Evolutionary conservation across 331 rosid species (phyloP).

Genomic region (Quercus lobata): DNA sequence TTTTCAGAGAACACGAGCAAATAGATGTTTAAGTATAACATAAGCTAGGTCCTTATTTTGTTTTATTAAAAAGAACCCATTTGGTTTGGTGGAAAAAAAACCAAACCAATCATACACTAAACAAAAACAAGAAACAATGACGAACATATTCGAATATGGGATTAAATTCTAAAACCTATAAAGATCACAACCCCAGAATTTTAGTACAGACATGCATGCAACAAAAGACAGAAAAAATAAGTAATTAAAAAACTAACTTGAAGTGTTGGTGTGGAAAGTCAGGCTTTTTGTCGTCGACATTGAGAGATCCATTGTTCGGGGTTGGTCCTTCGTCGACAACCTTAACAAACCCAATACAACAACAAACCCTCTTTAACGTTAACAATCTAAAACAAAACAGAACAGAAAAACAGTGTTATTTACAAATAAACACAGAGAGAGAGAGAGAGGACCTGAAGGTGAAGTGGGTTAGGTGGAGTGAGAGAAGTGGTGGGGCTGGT

Average conservation of each 20-base stretch:
- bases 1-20: not conserved
- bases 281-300: slow-evolving; percentile 32
- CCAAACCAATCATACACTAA: not conserved
- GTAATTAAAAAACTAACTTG: slow-evolving; percentile 11
- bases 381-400: not conserved
- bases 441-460: slow-evolving; percentile 26
- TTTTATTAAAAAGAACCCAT: not conserved
- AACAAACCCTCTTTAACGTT: not conserved
- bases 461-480: slow-evolving; percentile 2
- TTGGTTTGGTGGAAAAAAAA: not conserved
- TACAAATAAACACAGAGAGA: not conserved
- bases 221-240: not conserved
- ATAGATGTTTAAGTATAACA: not conserved
- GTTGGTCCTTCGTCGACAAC: slow-evolving; percentile 10
- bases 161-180: not conserved
- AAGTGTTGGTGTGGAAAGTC: slow-evolving; percentile 15
- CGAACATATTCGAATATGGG: not conserved
- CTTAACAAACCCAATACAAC: slow-evolving; percentile 12
- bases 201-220: not conserved
- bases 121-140: not conserved
- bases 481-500: slow-evolving; percentile 20
- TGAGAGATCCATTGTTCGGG: slow-evolving; percentile 10
- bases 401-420: not conserved
- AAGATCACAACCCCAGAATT: not conserved
- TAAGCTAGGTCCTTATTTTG: not conserved